Conservation (phyloP, 192 early-diverging fungal species). For the Gaertneriomyces sp. region DNA sequence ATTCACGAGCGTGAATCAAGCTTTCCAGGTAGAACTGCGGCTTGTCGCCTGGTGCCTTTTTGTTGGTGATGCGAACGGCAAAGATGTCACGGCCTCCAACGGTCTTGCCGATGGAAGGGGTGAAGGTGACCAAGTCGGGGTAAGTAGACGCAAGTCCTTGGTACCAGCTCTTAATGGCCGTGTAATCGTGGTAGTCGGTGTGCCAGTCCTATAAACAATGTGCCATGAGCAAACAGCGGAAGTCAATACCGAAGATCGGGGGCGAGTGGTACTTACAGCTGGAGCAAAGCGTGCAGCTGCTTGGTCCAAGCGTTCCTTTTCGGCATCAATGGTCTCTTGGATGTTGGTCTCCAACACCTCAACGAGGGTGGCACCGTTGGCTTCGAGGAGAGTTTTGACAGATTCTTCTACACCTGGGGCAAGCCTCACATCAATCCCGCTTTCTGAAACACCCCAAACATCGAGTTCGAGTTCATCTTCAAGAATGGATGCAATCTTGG, state of each 20-base stretch:
- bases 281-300: not conserved
- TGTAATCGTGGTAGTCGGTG: constrained; percentile 47
- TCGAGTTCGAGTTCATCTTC: constrained; percentile 10
- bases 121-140: constrained; percentile 47
- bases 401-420: constrained; percentile 10
- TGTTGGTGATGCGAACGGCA: constrained; percentile 49
- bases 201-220: constrained; percentile 37
- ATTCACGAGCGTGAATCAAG: constrained; percentile 56
- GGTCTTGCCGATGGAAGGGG: constrained; percentile 59
- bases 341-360: constrained; percentile 11
- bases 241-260: constrained; percentile 1
- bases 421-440: constrained; percentile 16
- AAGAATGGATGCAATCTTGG: not conserved
- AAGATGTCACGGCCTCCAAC: constrained; percentile 54
- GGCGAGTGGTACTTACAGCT: constrained; percentile 1
- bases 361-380: not conserved
- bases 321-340: constrained; percentile 18
- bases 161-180: constrained; percentile 50
- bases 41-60: constrained; percentile 27
- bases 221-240: not conserved
- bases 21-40: constrained; percentile 41
- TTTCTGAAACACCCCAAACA: constrained; percentile 14
- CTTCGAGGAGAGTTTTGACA: not conserved
- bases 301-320: not conserved
- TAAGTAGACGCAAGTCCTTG: constrained; percentile 41